Base-by-base conservation (phyloP, 768 basidiomycete species). In the Rossbeevera mucosa region DNA sequence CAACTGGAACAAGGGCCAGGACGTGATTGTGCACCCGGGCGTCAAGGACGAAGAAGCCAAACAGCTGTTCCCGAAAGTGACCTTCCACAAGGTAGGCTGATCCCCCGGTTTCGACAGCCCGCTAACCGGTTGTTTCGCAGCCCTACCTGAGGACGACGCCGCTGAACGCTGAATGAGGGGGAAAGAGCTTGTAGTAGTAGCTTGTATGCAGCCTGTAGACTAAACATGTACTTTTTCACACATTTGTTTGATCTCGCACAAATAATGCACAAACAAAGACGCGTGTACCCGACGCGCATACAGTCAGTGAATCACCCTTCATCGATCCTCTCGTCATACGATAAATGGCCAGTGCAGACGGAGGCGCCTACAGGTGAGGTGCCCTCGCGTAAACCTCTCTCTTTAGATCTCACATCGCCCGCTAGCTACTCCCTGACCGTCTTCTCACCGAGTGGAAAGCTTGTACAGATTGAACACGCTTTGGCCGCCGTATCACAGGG, bases 391-490 rank as follows among this genome's bases (percentile, higher is more conserved):
- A 49, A 59, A 50, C 55, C 54, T 55, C 55, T 55, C 55, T 50
- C 54, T 26, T 48, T 47, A 50, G 31, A 38, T 56, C 65, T 65
- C 50, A 67, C 44, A 24, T 48, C 33, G 42, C 48, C 43, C 43
- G 48, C 43, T 67, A 97, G 94, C 67, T 99, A 96, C 78, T 99
- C 96, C 59, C 83, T 99, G 57, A 99, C 96, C 13, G 95, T 96
- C 63, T 99, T 99, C 83, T 96, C 94, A 33, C 96, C 96, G 49
- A 96, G 94, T 63, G 95, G 95, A 59, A 96, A 94, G 80, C 83
- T 99, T 47, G 95, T 99, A 54, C 96, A 99, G 77, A 99, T 99
- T 68, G 96, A 99, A 76, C 96, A 99, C 74, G 96, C 96, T 43
- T 78, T 99, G 55, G 96, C 96, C 51, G 94, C 94, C 28, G 95